phyloP scores from a whole-genome alignment of 2,329 filamentous ascomycete genomes.

The Pseudocercospora crystallina region DNA sequence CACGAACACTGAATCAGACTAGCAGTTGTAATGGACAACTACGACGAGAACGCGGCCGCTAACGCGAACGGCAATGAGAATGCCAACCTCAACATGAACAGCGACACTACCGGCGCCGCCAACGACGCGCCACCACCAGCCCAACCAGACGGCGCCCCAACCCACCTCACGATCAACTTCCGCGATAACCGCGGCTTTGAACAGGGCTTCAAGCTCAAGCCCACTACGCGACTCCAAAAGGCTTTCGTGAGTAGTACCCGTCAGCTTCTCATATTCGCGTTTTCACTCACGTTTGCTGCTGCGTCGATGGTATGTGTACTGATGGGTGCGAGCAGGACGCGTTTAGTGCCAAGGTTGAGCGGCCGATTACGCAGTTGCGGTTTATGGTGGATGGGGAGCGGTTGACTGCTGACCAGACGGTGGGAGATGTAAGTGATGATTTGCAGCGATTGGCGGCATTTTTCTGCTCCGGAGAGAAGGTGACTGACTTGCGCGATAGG shows the following conservation, averaged over 20 bases:
- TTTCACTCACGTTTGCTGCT: background rate
- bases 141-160: background rate
- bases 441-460: background rate
- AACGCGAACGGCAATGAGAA: too few relatives aligned
- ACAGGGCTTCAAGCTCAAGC: slow-evolving; percentile 28
- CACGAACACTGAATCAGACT: too few relatives aligned
- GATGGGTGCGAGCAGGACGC: slow-evolving; percentile 6
- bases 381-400: slow-evolving; percentile 29
- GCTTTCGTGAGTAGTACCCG: slow-evolving; percentile 20
- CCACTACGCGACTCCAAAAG: slow-evolving; percentile 25
- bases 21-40: too few relatives aligned
- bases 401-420: slow-evolving; percentile 18
- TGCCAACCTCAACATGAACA: too few relatives aligned
- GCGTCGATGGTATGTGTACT: background rate
- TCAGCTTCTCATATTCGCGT: background rate
- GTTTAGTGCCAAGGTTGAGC: slow-evolving; percentile 19
- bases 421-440: slow-evolving; percentile 21
- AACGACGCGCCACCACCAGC: background rate
- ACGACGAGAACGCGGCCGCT: too few relatives aligned
- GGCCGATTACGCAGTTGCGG: slow-evolving; percentile 12
- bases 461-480: background rate
- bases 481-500: slow-evolving; percentile 15
- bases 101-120: too few relatives aligned
- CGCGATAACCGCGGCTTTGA: slow-evolving; percentile 18
- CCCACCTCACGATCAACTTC: slow-evolving; percentile 21